Conservation (phyloP, 2,329 filamentous ascomycete species). For the Aspergillus ochraceoroseus region DNA sequence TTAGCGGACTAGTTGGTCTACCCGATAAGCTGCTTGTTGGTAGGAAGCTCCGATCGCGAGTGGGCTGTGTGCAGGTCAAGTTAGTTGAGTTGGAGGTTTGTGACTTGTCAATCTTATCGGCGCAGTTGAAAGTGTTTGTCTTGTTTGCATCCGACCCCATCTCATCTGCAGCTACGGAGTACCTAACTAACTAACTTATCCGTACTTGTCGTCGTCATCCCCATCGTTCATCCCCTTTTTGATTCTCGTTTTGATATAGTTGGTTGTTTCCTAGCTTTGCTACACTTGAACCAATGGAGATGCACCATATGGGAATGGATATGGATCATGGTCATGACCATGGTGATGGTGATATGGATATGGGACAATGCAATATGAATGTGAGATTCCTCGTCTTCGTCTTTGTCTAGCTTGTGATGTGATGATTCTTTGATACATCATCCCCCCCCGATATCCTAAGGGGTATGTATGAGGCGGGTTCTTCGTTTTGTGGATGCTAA, state of each 20-base stretch:
- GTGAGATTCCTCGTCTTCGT: conserved; percentile 53
- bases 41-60: too few species aligned
- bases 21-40: too few species aligned
- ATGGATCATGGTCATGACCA: conserved; percentile 45
- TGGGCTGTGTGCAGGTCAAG: too few species aligned
- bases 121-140: conserved; percentile 29
- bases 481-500: neutral
- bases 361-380: conserved; percentile 81
- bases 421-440: too few species aligned
- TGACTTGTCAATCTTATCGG: conserved; percentile 25
- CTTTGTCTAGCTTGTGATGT: neutral
- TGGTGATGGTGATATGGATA: conserved; percentile 53
- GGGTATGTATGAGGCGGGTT: too few species aligned
- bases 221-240: neutral
- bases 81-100: too few species aligned
- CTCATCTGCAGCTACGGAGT: conserved; percentile 14
- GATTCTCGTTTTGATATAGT: neutral
- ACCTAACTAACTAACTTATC: too few species aligned
- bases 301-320: conserved; percentile 31
- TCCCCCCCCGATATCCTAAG: too few species aligned
- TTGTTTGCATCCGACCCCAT: conserved; percentile 32
- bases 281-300: too few species aligned
- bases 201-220: too few species aligned
- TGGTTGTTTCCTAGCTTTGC: neutral
- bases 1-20: too few species aligned